A percentile compares a stretch with the other conserved stretches of the same genome.
phyloP scores from a whole-genome alignment of 2,329 filamentous ascomycete species.

The Xylariaceae sp. region DNA sequence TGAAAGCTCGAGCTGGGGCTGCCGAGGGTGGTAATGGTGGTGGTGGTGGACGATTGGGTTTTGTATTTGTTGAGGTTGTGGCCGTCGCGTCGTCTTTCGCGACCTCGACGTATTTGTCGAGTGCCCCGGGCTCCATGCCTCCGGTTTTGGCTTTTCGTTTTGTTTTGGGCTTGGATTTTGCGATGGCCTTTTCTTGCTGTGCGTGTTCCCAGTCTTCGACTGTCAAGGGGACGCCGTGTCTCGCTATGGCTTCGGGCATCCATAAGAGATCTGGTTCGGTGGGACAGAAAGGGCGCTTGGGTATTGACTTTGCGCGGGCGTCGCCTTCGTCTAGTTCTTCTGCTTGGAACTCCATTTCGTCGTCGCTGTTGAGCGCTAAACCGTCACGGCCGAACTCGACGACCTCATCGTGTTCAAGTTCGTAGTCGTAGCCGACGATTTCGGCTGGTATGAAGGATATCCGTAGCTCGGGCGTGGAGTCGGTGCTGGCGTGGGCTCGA shows the following conservation, averaged over 20 bases:
- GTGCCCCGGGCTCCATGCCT: conserved; percentile 28
- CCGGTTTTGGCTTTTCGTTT: conserved; percentile 21
- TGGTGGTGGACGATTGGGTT: not conserved
- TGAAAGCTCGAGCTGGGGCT: not conserved
- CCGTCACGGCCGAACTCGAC: conserved; percentile 48
- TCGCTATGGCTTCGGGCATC: conserved; percentile 61
- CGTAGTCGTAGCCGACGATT: conserved; percentile 72
- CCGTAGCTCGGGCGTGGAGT: conserved; percentile 70
- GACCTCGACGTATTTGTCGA: conserved; percentile 40
- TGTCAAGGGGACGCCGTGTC: conserved; percentile 58
- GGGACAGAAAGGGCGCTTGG: conserved; percentile 52
- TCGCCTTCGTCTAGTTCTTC: too few relatives aligned
- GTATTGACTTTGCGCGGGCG: too few relatives aligned
- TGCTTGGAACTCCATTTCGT: conserved; percentile 47
- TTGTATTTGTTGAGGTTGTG: conserved; percentile 3
- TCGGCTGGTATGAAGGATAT: conserved; percentile 71
- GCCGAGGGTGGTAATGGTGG: not conserved
- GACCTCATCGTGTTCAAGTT: conserved; percentile 62
- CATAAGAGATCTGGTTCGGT: conserved; percentile 60
- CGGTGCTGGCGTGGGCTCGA: conserved; percentile 67
- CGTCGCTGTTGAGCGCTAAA: conserved; percentile 59
- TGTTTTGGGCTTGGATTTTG: conserved; percentile 25
- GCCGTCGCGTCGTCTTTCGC: conserved; percentile 33
- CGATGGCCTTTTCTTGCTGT: conserved; percentile 30
- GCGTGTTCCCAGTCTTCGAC: conserved; percentile 58